A percentile compares a stretch with the other conserved stretches of the same genome.
Conservation (phyloP, 73 alveolate genomes). For the Blepharisma japonicum region DNA sequence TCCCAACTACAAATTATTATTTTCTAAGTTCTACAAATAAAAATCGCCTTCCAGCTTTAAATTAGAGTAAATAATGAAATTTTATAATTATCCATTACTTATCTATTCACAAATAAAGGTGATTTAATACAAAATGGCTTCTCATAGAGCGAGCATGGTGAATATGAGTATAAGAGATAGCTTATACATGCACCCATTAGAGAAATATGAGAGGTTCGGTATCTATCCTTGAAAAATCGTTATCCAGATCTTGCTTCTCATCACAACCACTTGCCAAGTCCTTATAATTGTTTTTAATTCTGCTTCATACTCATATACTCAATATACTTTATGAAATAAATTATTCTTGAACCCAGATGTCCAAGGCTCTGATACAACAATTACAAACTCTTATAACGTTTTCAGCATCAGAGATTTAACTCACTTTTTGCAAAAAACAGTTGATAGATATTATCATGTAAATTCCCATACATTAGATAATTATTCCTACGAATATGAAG, state of each 20-base stretch:
- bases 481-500: slow-evolving; percentile 3
- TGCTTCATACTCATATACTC: slow-evolving; percentile 13
- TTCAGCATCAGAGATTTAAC: neutral
- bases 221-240: slow-evolving; percentile 12
- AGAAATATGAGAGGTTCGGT: slow-evolving; percentile 19
- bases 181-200: slow-evolving; percentile 25
- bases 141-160: too few species aligned
- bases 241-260: slow-evolving; percentile 6
- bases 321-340: slow-evolving; percentile 2
- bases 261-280: slow-evolving; percentile 16
- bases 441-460: neutral
- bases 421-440: slow-evolving; percentile 6
- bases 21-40: too few species aligned
- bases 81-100: too few species aligned
- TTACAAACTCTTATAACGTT: slow-evolving; percentile 12
- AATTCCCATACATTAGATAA: slow-evolving; percentile 15
- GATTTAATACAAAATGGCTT: too few species aligned
- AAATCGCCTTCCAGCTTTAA: too few species aligned
- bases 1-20: too few species aligned
- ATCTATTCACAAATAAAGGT: too few species aligned
- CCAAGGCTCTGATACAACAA: slow-evolving; percentile 15
- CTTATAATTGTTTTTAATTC: neutral
- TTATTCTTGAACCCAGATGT: neutral
- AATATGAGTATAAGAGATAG: slow-evolving; percentile 6
- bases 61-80: too few species aligned